Conservation (phyloP, 768 basidiomycete species). For the Neoboletus magnificus region DNA sequence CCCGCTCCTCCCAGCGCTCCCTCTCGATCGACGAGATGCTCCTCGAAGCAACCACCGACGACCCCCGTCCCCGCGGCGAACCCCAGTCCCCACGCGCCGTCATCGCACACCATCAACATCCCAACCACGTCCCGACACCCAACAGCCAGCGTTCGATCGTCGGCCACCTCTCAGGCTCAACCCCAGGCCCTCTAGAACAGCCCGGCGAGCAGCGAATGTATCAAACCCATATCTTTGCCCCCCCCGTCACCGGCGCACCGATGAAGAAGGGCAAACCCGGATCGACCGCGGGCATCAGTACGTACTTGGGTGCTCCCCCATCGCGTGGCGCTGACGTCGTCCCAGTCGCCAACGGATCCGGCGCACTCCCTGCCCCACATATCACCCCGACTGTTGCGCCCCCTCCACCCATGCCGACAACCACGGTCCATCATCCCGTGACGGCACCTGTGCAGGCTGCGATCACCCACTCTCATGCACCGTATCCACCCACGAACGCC, state of each 20-base stretch:
- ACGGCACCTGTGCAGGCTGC: not conserved
- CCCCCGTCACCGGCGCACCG: slow-evolving; percentile 69
- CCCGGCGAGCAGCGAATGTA: slow-evolving; percentile 43
- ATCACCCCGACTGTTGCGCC: slow-evolving; percentile 6
- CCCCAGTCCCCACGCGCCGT: slow-evolving; percentile 30
- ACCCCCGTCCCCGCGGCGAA: slow-evolving; percentile 32
- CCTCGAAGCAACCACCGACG: slow-evolving; percentile 42
- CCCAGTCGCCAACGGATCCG: slow-evolving; percentile 20
- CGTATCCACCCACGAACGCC: slow-evolving; percentile 41
- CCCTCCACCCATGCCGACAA: slow-evolving; percentile 15
- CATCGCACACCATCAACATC: slow-evolving; percentile 32
- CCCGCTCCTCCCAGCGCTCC: slow-evolving; percentile 35
- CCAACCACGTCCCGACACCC: slow-evolving; percentile 15
- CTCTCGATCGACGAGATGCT: slow-evolving; percentile 47
- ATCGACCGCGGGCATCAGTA: slow-evolving; percentile 22
- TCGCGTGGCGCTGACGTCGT: slow-evolving; percentile 14
- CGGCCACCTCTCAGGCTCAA: slow-evolving; percentile 14
- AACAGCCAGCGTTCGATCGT: slow-evolving; percentile 23
- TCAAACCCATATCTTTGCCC: slow-evolving; percentile 70
- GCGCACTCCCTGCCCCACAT: slow-evolving; percentile 16
- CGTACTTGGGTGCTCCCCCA: slow-evolving; percentile 5
- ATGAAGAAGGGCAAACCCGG: slow-evolving; percentile 58
- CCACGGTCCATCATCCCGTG: slow-evolving; percentile 8
- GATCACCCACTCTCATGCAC: slow-evolving; percentile 6
- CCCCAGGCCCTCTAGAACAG: slow-evolving; percentile 29